phyloP scores from a whole-genome alignment of 345 rosid species.

The Eucalyptus sp. region DNA sequence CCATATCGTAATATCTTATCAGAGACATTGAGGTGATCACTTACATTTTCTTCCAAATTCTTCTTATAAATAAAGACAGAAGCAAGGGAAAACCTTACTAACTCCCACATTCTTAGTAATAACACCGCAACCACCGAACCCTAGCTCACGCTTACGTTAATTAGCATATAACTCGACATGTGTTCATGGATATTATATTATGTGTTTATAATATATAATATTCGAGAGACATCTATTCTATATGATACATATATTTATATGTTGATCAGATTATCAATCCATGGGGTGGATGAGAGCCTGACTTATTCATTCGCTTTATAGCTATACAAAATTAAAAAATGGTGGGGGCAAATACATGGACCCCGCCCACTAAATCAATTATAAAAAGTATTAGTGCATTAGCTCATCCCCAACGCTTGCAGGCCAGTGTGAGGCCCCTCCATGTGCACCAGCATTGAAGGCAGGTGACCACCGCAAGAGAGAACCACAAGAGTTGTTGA shows the following conservation, averaged over 20 bases:
- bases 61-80: background rate
- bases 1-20: background rate
- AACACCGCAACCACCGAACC: background rate
- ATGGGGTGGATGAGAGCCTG: background rate
- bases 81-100: background rate
- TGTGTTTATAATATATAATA: background rate
- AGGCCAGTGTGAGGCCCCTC: conserved; percentile 2
- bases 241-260: background rate
- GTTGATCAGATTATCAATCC: background rate
- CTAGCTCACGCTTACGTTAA: background rate
- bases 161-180: background rate
- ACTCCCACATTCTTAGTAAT: background rate
- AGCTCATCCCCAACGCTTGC: background rate
- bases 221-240: background rate
- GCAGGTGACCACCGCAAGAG: conserved; percentile 14
- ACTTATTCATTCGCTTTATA: background rate
- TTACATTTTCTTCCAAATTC: background rate
- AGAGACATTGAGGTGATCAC: background rate
- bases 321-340: background rate
- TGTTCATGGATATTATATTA: background rate
- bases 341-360: background rate
- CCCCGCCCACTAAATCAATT: background rate
- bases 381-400: background rate
- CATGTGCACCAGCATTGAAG: conserved; percentile 51
- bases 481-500: background rate